Conservation (phyloP, 2,329 filamentous ascomycete species). For the Penicillium oxalicum region DNA sequence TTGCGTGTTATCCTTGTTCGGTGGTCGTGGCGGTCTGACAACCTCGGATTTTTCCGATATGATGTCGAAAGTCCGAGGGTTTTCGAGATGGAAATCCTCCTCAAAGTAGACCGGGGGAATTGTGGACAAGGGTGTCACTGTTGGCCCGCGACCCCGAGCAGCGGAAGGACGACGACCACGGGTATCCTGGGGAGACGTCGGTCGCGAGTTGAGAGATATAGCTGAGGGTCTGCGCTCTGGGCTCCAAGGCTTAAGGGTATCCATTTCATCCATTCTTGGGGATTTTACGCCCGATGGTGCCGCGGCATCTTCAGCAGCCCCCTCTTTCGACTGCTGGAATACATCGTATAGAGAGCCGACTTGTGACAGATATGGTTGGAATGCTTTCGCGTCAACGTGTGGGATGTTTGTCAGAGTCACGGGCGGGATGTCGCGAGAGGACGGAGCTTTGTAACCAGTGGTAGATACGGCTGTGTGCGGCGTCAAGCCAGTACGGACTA, state of each 20-base stretch:
- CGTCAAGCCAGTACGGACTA: conserved; percentile 78
- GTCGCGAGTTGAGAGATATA: conserved; percentile 40
- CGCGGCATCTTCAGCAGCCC: conserved; percentile 57
- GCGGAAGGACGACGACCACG: conserved; percentile 49
- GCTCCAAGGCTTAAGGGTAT: conserved; percentile 43
- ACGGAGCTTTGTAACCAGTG: conserved; percentile 73
- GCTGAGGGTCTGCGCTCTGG: conserved; percentile 38
- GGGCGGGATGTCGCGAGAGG: conserved; percentile 82
- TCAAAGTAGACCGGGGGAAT: conserved; percentile 94
- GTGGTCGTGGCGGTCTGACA: conserved; percentile 60
- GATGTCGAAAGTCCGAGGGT: conserved; percentile 91
- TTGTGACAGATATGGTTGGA: conserved; percentile 76
- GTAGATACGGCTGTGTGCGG: conserved; percentile 66
- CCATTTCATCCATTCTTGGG: conserved; percentile 45
- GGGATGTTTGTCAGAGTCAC: conserved; percentile 85
- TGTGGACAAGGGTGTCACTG: conserved; percentile 79
- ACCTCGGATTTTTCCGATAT: conserved; percentile 95
- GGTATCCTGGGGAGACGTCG: conserved; percentile 43
- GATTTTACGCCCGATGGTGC: conserved; percentile 42
- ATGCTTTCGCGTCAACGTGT: conserved; percentile 71
- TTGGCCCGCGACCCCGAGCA: conserved; percentile 55
- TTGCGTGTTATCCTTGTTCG: conserved; percentile 48
- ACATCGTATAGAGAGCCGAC: conserved; percentile 85
- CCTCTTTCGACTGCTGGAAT: conserved; percentile 75
- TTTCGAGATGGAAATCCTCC: conserved; percentile 89